Base-by-base conservation (phyloP, 2,329 filamentous ascomycete genomes). In the Chrysoporthe cubensis region DNA sequence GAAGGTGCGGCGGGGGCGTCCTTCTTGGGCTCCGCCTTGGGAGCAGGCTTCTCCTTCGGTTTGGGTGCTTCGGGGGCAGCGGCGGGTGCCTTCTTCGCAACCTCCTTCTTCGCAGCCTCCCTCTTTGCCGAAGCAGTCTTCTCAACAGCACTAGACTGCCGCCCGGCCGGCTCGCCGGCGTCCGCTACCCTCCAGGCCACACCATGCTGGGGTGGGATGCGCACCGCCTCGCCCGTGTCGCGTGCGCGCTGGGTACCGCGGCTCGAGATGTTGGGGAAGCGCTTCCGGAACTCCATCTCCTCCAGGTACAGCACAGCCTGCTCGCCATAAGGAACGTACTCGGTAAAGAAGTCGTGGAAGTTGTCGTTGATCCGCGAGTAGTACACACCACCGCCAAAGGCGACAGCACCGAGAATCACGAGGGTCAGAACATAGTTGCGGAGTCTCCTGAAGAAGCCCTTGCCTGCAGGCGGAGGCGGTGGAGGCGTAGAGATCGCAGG, bases 341-440 rank as follows among this genome's bases (percentile, higher is more conserved):
- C 94, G 75, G 94, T 98, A 82, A 99, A 99, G 84, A 97, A 77
- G 80, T 99, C 96, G 81, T 99, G 95, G 87, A 98, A 99, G 81
- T 93, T 97, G 84, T 99, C 96, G 76, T 91, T 97, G 80, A 96
- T 87, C 72, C 97, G 89, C 66, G 96, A 95, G 80, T 97, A 96
- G 85, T 92, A 97, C 66, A 97, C 90, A 73, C 95, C 94, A 72
- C 94, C 94, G 66, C 87, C 92, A 75, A 97, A 99, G 50, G 91
- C 90, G 57, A 96, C 80, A 6, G 88, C 88, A 37, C 91, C 89
- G 40, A 97, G 86, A 57, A 97, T 80, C 70, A 94, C 82, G 61
- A 97, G 80, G 65, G 91, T 92, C 72, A 94, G 81, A 67, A 97
- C 81, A 76, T 94, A 90, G 77, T 90, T 90, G 74, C 92, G 87